phyloP scores from a whole-genome alignment of 257 asterid genomes.

The Solanum sejunctum region DNA sequence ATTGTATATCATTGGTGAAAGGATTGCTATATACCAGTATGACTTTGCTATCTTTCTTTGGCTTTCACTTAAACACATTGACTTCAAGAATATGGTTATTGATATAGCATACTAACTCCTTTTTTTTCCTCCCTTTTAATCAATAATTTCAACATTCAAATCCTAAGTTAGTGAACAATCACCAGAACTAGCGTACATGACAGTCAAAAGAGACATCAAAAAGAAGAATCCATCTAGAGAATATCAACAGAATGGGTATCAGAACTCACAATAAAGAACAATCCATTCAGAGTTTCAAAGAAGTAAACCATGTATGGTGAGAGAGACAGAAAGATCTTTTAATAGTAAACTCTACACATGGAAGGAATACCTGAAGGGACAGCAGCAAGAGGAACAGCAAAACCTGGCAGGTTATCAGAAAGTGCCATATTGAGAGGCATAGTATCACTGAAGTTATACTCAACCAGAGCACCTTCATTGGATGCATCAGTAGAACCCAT shows the following conservation, averaged over 20 bases:
- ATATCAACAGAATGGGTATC: not conserved
- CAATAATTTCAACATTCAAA: not conserved
- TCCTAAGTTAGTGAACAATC: not conserved
- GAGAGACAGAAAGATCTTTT: not conserved
- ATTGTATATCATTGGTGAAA: not conserved
- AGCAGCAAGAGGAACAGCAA: not conserved
- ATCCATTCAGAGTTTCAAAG: not conserved
- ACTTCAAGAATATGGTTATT: not conserved
- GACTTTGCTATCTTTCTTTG: not conserved
- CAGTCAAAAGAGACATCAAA: not conserved
- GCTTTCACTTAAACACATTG: not conserved
- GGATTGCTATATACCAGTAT: not conserved
- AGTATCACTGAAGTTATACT: not conserved
- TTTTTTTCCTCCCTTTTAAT: not conserved
- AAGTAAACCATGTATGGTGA: not conserved
- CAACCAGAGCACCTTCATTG: not conserved
- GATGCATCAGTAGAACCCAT: not conserved
- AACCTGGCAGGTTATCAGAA: not conserved
- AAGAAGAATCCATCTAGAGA: not conserved
- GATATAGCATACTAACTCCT: not conserved
- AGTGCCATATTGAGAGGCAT: not conserved
- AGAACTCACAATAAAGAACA: not conserved
- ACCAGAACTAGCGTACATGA: not conserved
- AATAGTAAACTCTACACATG: slow-evolving; percentile 1
- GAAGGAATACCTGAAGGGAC: not conserved